These are phyloP conservation scores for Akanthomyces lecanii DNA, from an alignment of 2,329 filamentous ascomycete species.

Conservation along the genomic window DNA sequence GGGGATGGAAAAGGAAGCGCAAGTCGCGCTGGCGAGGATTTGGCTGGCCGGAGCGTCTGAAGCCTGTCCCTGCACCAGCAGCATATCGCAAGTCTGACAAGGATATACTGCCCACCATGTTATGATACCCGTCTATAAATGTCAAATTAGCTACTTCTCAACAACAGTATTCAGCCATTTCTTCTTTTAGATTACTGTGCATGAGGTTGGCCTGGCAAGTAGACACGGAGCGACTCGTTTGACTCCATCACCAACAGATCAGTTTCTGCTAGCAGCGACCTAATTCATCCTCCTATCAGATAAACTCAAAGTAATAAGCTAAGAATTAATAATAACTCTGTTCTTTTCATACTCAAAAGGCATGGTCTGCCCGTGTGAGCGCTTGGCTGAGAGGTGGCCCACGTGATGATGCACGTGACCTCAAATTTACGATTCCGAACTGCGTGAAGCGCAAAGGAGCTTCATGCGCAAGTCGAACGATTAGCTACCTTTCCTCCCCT, in stretches of 20 bases:
- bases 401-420: conserved; percentile 6
- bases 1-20: not conserved
- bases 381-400: not conserved
- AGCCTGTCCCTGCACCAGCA: not conserved
- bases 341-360: no score
- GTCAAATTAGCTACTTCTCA: no score
- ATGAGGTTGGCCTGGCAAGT: no score
- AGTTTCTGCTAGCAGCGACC: no score
- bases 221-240: no score
- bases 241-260: no score
- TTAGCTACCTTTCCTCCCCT: not conserved
- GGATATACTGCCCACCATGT: not conserved
- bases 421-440: not conserved
- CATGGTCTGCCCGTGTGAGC: not conserved
- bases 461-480: not conserved
- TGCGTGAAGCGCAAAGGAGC: not conserved
- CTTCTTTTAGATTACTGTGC: no score
- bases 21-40: not conserved
- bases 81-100: conserved; percentile 7
- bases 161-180: no score
- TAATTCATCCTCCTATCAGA: no score
- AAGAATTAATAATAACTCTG: no score
- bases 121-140: not conserved
- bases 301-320: no score
- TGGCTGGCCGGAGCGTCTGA: conserved; percentile 6